Base-by-base conservation (phyloP, 768 basidiomycete genomes). In the Sporobolomyces roseus region DNA sequence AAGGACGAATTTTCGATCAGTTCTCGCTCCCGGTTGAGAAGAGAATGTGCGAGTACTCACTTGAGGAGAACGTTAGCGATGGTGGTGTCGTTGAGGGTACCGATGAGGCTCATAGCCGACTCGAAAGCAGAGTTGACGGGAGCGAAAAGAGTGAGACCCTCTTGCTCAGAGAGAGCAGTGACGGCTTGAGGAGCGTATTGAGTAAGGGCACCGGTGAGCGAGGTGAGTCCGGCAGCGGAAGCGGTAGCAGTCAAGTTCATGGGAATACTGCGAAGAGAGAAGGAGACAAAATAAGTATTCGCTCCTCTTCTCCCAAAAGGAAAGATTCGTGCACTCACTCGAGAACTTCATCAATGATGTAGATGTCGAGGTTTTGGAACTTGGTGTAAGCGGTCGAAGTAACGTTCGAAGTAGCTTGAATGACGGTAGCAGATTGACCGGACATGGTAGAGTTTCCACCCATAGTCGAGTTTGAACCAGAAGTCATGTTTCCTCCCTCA, bases 141-240 rank as follows among this genome's bases (percentile, higher is more conserved):
- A 19, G 78, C 78, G 58, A 80, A 80, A 66, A 79, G 70, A 52
- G 79, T 80, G 66, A 80, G 56, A n/a, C 77, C 79, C 19, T 61
- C 46, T 3, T 75, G 50, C 4, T 50, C 36, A 30, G 69, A 67
- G 21, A 79, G 72, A 17, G 76, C 72, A 14, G 68, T 66, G 17
- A 78, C 67, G 23, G 79, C 66, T 32, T 71, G 74, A 10, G 78
- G 32, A 10, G 72, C 63, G 55, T 66, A 70, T 43, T 66, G 51
- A 3, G 59, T 46, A 16, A 79, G 73, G 14, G 78, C 72, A 23
- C 77, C 77, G 16, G 75, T 74, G 32, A 80, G 63, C 6, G 62
- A 46, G 10, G 78, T 75, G 64, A 78, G 64, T 27, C 75, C 66
- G 30, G 66, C 64, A 13, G 63, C 68, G 10, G 76, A 72, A 6